Conservation (phyloP, 345 rosid genomes). For the Melaleuca alternifolia region DNA sequence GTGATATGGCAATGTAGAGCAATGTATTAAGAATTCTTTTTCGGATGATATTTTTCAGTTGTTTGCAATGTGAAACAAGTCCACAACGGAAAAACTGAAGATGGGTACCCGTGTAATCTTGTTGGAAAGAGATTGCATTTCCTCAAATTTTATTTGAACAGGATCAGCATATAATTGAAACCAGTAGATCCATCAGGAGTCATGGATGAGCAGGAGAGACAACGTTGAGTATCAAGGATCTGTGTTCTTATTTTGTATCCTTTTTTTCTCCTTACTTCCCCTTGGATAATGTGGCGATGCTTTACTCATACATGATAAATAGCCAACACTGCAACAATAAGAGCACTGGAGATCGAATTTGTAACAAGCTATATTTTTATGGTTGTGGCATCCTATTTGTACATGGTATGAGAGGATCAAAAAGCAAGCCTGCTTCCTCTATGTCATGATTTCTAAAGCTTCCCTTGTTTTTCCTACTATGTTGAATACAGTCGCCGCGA, state of each 20-base stretch:
- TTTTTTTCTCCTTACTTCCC: neutral
- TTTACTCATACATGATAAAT: neutral
- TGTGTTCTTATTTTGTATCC: neutral
- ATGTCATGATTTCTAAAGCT: conserved; percentile 48
- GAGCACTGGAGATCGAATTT: neutral
- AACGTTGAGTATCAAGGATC: neutral
- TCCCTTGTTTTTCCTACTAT: conserved; percentile 52
- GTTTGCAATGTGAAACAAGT: neutral
- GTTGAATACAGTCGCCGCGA: conserved; percentile 76
- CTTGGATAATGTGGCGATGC: neutral
- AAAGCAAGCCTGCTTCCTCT: neutral
- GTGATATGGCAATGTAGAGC: neutral
- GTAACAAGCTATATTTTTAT: neutral
- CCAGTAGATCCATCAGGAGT: neutral
- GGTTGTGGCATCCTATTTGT: neutral
- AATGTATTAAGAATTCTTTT: neutral
- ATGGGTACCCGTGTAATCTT: neutral
- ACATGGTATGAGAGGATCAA: neutral
- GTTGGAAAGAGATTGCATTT: neutral
- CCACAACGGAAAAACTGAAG: neutral
- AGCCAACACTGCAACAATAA: neutral
- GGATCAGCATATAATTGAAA: neutral
- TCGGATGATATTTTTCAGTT: neutral
- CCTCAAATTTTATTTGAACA: neutral
- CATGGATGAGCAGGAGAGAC: neutral